These are phyloP conservation scores for Silene conica DNA, from an alignment of 148 eudicot genomes.

Conservation along the genomic window DNA sequence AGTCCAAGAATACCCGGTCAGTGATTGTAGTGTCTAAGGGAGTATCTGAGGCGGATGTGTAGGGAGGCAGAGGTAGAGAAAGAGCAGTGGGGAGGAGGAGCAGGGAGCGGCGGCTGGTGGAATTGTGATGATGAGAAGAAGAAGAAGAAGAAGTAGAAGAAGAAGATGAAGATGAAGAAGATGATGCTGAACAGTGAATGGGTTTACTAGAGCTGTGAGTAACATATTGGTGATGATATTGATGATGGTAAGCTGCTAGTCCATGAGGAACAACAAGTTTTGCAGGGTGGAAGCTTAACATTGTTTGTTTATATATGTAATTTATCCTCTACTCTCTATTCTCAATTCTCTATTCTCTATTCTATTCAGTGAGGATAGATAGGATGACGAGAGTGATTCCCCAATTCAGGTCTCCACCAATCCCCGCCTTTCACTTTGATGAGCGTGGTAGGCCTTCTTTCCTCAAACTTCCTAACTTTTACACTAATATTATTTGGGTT, in stretches of 20 bases:
- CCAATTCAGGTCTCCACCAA: not conserved
- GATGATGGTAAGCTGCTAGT: not conserved
- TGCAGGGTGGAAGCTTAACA: conserved; percentile 19
- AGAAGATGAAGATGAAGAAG: not conserved
- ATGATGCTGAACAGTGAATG: not conserved
- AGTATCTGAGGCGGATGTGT: conserved; percentile 14
- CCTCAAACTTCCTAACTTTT: too few relatives aligned
- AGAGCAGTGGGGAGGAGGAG: conserved; percentile 50
- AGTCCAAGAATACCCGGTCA: conserved; percentile 77
- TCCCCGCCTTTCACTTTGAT: conserved; percentile 7
- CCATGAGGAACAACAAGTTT: conserved; percentile 13
- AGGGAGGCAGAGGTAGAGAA: conserved; percentile 28
- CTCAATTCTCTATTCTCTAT: too few relatives aligned
- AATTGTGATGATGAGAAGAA: not conserved
- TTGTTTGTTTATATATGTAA: not conserved
- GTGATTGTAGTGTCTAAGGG: conserved; percentile 80
- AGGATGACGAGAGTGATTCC: not conserved
- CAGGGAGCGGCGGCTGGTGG: conserved; percentile 51
- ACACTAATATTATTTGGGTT: too few relatives aligned
- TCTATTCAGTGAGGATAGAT: not conserved
- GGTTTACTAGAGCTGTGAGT: not conserved
- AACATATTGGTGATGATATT: not conserved
- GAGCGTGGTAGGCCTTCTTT: conserved; percentile 3
- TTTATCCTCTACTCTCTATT: too few relatives aligned
- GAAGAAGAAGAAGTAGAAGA: too few relatives aligned